phyloP scores from a whole-genome alignment of 192 early-diverging fungal genomes.

The Dissophora globulifera region DNA sequence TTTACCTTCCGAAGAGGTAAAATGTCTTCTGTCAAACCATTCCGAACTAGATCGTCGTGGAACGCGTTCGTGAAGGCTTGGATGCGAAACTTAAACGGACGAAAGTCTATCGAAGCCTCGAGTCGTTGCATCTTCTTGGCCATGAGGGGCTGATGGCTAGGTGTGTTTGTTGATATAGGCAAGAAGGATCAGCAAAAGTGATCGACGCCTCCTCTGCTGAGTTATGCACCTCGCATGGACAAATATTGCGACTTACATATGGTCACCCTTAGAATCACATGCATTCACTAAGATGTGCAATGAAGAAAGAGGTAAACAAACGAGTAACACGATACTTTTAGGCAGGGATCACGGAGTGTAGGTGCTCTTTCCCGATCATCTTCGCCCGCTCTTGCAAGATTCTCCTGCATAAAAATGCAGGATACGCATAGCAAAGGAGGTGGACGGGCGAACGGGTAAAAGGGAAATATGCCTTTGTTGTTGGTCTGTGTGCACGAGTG shows the following conservation, averaged over 20 bases:
- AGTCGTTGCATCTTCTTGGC: conserved; percentile 81
- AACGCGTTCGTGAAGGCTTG: conserved; percentile 83
- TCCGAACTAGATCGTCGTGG: conserved; percentile 69
- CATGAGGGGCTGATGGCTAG: conserved; percentile 78
- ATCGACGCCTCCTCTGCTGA: too few species aligned
- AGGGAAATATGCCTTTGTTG: too few species aligned
- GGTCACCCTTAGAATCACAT: conserved; percentile 73
- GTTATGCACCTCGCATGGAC: too few species aligned
- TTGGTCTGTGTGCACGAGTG: not conserved
- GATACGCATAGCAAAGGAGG: not conserved
- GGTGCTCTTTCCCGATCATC: too few species aligned
- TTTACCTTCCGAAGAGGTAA: conserved; percentile 75
- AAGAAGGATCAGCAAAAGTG: too few species aligned
- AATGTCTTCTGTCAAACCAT: conserved; percentile 71
- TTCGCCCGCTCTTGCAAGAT: too few species aligned
- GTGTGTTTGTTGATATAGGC: too few species aligned
- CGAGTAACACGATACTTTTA: too few species aligned
- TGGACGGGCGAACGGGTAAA: too few species aligned
- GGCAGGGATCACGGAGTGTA: too few species aligned
- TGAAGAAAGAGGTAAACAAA: not conserved
- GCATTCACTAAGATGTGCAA: conserved; percentile 61
- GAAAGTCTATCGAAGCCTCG: conserved; percentile 75
- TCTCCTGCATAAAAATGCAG: not conserved
- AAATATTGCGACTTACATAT: conserved; percentile 65
- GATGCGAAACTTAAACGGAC: conserved; percentile 89